Conservation (phyloP, 1,284 basidiomycete genomes). For the Ceratobasidium sp. region DNA sequence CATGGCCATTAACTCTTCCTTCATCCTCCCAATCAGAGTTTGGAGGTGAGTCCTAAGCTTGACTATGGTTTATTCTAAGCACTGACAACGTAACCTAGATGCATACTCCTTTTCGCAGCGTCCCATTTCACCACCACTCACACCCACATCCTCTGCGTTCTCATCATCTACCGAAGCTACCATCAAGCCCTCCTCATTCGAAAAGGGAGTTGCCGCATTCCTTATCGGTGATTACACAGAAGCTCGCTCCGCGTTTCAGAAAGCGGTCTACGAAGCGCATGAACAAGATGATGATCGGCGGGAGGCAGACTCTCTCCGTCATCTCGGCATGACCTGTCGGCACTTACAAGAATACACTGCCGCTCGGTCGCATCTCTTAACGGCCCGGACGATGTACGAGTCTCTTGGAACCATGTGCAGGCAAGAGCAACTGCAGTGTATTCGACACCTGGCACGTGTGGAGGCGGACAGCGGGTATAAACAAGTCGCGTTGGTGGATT, state of each 20-base stretch:
- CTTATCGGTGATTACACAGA: conserved; percentile 9
- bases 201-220: conserved; percentile 20
- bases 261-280: conserved; percentile 8
- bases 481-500: conserved; percentile 10
- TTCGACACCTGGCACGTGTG: conserved; percentile 30
- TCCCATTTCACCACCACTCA: background rate
- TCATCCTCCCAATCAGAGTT: background rate
- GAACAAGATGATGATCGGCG: conserved; percentile 1
- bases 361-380: conserved; percentile 28
- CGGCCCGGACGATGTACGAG: conserved; percentile 18
- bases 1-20: background rate
- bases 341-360: conserved; percentile 6
- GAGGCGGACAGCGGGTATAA: conserved; percentile 19
- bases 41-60: background rate
- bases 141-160: background rate
- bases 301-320: conserved; percentile 30
- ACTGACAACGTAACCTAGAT: background rate
- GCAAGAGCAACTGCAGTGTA: conserved; percentile 27
- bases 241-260: conserved; percentile 16
- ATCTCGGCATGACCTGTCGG: conserved; percentile 25
- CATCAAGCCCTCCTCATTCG: background rate
- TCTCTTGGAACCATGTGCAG: conserved; percentile 3
- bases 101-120: background rate
- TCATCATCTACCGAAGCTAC: conserved; percentile 1
- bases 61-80: background rate